Conservation (phyloP, 805 yeast species). For the Spencermartinsiella europaea region DNA sequence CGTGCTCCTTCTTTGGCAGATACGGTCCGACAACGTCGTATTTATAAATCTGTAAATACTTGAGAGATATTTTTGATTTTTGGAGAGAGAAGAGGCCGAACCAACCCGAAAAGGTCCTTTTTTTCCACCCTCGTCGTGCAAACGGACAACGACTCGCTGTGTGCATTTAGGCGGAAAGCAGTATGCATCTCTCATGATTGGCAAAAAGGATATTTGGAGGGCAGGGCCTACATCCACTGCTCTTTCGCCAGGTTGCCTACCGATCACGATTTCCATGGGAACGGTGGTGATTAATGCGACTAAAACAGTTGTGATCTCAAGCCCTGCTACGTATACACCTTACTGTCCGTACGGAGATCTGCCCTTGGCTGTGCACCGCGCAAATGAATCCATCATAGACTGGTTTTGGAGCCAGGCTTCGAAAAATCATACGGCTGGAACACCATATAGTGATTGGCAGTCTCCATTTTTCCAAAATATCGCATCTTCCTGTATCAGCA, state of each 20-base stretch:
- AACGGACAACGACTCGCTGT: too few species aligned
- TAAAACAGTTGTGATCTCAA: slow-evolving; percentile 6
- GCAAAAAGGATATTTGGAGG: slow-evolving; percentile 7
- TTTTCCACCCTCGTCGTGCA: too few species aligned
- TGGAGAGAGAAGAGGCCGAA: too few species aligned
- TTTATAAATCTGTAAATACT: too few species aligned
- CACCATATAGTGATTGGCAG: slow-evolving; percentile 7
- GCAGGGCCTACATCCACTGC: slow-evolving; percentile 6
- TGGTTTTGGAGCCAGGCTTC: background rate
- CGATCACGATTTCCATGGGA: slow-evolving; percentile 12
- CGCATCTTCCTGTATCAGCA: slow-evolving; percentile 10
- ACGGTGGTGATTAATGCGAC: slow-evolving; percentile 13
- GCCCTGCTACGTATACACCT: slow-evolving; percentile 11
- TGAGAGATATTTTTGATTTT: too few species aligned
- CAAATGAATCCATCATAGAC: background rate
- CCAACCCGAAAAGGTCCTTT: too few species aligned
- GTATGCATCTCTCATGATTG: too few species aligned
- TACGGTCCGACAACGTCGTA: too few species aligned
- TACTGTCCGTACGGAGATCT: slow-evolving; percentile 13
- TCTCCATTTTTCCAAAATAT: slow-evolving; percentile 12
- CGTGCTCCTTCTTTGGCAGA: too few species aligned
- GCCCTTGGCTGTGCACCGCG: slow-evolving; percentile 6
- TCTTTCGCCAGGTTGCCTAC: slow-evolving; percentile 10
- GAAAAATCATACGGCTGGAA: background rate
- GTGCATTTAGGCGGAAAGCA: too few species aligned